phyloP scores from a whole-genome alignment of 495 filamentous ascomycete species.

The Xylaria scruposa region DNA sequence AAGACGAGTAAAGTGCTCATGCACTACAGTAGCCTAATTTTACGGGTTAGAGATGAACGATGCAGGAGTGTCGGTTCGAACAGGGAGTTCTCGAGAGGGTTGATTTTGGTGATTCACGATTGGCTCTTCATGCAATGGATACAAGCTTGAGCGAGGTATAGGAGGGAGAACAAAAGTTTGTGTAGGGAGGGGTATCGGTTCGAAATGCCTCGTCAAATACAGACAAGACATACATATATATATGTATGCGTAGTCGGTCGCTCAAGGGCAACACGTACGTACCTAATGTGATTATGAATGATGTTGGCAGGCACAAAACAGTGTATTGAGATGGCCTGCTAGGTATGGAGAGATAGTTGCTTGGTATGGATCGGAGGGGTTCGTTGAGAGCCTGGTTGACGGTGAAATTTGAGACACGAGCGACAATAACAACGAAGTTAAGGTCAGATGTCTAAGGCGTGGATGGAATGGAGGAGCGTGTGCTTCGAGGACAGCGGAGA shows the following conservation, averaged over 20 bases:
- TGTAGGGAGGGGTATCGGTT: conserved; percentile 4
- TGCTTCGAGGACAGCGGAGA: not conserved
- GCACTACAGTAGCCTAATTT: not conserved
- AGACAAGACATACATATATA: conserved; percentile 5
- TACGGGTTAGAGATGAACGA: not conserved
- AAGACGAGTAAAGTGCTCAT: not conserved
- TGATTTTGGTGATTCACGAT: not conserved
- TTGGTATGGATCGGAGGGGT: not conserved
- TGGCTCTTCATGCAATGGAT: not conserved
- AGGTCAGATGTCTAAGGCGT: not conserved
- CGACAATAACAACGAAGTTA: not conserved
- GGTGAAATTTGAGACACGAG: not conserved
- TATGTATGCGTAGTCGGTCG: not conserved
- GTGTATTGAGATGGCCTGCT: not conserved
- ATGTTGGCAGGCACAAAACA: not conserved
- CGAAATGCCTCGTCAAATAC: conserved; percentile 9
- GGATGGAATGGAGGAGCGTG: not conserved
- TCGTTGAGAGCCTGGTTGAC: not conserved
- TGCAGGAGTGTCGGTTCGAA: not conserved
- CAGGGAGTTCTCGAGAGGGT: not conserved
- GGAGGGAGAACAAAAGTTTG: not conserved
- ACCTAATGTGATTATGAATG: not conserved
- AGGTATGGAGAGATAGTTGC: not conserved
- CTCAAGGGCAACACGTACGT: conserved; percentile 1
- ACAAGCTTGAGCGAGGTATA: too few species aligned